phyloP scores from a whole-genome alignment of 345 rosid genomes.

The Salix caprea region DNA sequence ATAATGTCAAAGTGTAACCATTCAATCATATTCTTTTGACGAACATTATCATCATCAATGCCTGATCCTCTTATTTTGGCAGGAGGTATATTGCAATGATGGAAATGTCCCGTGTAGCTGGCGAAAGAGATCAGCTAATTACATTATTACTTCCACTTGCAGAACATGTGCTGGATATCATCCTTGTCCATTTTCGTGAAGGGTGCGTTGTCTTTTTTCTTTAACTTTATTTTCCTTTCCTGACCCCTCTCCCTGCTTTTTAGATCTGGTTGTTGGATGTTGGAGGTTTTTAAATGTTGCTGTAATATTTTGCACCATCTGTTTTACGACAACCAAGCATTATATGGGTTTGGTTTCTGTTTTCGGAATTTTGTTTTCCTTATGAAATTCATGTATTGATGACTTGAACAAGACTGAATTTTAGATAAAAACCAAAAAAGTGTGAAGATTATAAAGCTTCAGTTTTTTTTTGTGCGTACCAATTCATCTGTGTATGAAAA shows the following conservation, averaged over 20 bases:
- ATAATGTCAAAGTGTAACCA: not conserved
- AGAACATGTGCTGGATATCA: constrained; percentile 67
- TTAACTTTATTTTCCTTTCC: not conserved
- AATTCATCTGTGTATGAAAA: too few species aligned
- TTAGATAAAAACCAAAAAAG: too few species aligned
- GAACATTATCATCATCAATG: not conserved
- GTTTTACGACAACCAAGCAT: not conserved
- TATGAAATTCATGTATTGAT: too few species aligned
- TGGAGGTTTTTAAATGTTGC: not conserved
- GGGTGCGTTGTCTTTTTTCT: constrained; percentile 32
- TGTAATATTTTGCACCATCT: not conserved
- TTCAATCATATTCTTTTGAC: not conserved
- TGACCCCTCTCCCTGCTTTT: not conserved
- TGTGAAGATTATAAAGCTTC: too few species aligned
- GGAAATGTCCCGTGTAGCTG: constrained; percentile 85
- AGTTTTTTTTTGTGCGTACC: too few species aligned
- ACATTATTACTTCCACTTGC: constrained; percentile 66
- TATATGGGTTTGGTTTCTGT: not conserved
- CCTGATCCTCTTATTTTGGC: constrained; percentile 19
- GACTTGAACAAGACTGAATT: too few species aligned
- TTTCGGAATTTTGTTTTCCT: not conserved
- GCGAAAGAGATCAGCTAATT: constrained; percentile 67
- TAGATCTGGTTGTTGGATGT: not conserved
- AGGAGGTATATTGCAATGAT: constrained; percentile 96
- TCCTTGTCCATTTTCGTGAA: constrained; percentile 78